Conservation (phyloP, 352 stramenopile genomes). For the Pythium volutum region DNA sequence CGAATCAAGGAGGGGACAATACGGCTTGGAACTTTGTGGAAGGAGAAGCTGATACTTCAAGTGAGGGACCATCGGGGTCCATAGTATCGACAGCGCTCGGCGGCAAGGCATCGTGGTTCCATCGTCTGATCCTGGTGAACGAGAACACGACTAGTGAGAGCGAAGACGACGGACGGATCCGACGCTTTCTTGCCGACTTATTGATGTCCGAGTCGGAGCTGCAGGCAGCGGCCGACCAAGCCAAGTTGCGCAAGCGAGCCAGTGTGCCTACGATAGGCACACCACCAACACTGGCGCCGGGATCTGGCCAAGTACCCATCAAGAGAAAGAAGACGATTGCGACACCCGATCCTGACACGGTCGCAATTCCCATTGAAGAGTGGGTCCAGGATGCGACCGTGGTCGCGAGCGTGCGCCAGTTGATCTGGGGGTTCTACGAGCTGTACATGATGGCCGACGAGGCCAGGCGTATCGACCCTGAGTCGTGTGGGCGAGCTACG, state of each 20-base stretch:
- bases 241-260: constrained; percentile 33
- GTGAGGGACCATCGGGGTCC: not conserved
- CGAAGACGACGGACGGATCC: constrained; percentile 21
- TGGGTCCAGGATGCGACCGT: constrained; percentile 10
- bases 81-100: not conserved
- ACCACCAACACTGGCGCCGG: constrained; percentile 12
- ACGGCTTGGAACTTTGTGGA: too few species aligned
- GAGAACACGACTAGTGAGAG: not conserved
- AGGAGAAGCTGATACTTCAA: too few species aligned
- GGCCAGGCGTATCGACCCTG: constrained; percentile 20
- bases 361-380: not conserved
- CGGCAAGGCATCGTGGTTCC: not conserved
- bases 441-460: constrained; percentile 55
- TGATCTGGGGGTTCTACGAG: constrained; percentile 59
- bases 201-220: constrained; percentile 38
- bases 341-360: not conserved
- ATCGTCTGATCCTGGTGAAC: not conserved
- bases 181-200: constrained; percentile 36
- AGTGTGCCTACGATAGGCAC: constrained; percentile 32
- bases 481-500: not conserved
- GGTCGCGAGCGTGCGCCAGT: constrained; percentile 22
- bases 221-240: constrained; percentile 25
- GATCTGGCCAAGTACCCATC: not conserved
- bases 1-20: too few species aligned
- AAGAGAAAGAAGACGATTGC: constrained; percentile 14